Evolutionary conservation across 495 filamentous ascomycete genomes (phyloP).

Genomic region (Penicillium parvum): DNA sequence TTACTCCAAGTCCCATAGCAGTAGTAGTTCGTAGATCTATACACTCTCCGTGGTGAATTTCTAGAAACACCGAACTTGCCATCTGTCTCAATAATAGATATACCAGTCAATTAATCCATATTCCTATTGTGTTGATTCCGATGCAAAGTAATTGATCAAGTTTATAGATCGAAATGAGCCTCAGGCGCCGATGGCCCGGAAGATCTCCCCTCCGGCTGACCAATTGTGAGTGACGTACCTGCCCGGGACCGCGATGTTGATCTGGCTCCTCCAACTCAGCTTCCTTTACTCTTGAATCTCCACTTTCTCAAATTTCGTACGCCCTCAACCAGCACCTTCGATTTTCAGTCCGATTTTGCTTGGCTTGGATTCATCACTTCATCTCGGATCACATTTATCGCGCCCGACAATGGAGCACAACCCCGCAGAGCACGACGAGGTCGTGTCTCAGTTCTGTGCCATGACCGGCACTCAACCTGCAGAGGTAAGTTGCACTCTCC

Average conservation of each 20-base stretch:
- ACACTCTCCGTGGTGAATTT: too few relatives aligned
- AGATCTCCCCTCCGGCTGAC: conserved; percentile 37
- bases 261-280: conserved; percentile 16
- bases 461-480: conserved; percentile 63
- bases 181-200: conserved; percentile 20
- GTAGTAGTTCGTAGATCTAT: too few relatives aligned
- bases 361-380: neutral
- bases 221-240: conserved; percentile 48
- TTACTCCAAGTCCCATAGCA: too few relatives aligned
- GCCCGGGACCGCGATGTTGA: conserved; percentile 16
- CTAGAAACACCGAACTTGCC: too few relatives aligned
- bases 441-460: conserved; percentile 68
- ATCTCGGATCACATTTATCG: neutral
- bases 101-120: too few relatives aligned
- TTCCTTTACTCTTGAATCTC: conserved; percentile 11
- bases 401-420: conserved; percentile 49
- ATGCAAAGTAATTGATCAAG: neutral
- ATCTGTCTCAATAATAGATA: too few relatives aligned
- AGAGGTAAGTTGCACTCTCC: conserved; percentile 47
- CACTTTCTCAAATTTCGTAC: neutral
- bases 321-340: neutral
- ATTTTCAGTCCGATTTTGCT: too few relatives aligned
- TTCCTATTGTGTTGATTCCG: too few relatives aligned
- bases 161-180: conserved; percentile 1
- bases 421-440: conserved; percentile 57